Evolutionary conservation across 352 stramenopile species (phyloP), one percentile per base, ranked within the genome.

Genomic region (Achlya hypogyna): DNA sequence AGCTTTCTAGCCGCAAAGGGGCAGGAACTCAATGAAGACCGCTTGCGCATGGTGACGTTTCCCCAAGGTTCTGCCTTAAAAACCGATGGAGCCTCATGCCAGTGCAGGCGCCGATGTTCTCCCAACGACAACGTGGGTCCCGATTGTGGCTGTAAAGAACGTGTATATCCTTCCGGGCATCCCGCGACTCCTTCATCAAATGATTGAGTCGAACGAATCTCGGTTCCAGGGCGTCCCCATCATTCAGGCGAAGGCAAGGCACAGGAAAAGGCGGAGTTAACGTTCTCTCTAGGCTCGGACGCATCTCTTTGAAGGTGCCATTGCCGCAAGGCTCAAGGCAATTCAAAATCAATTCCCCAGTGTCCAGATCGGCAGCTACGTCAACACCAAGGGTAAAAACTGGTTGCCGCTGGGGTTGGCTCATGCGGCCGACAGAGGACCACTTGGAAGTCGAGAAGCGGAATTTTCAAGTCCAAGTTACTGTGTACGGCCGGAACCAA

Each of bases 131-230:
- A 58, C 59, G 22, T 66, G 59, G 59, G 59, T 88, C 14, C 86
- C 86, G 0, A 82, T 95, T 27, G 84, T 83, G 9, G 73, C 86
- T 9, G 72, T 93, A 23, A 65, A 91, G 53, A 95, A 95, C 62
- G 82, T 95, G 25, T 93, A 93, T 69, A 80, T 95, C 40, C 72
- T 95, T 5, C 86, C 86, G 1, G 86, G 86, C 4, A 93, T 95
- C 43, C 86, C 86, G 45, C 82, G 76, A 8, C 84, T 92, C 73
- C 79, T 95, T 59, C 76, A 82, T 42, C 79, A 87, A 32, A 95
- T 95, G 84, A 80, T 95, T 58, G 82, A 81, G 23, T 75, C 72
- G 31, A 91, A 91, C 53, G 80, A 91, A 69, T 75, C 85, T 34
- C 81, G 90, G 29, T 95, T 95, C 34, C 65, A 83, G 28, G 86